phyloP scores from a whole-genome alignment of 208 protist species.

The Sergeia podlipaevii region DNA sequence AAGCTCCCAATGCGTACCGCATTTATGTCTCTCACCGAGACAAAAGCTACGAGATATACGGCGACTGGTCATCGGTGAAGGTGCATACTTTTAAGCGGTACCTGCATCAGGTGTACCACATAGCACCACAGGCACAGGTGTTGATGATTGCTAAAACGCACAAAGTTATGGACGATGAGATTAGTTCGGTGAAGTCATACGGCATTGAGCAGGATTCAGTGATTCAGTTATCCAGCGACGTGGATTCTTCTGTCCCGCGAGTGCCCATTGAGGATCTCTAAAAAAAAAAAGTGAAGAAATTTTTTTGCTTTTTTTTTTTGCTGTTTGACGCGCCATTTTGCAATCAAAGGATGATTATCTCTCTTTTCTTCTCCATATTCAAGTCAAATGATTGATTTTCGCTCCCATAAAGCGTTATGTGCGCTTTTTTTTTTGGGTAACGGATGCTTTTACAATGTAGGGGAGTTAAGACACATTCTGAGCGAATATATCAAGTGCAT shows the following conservation, averaged over 20 bases:
- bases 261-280: slow-evolving; percentile 65
- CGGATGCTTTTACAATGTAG: no score
- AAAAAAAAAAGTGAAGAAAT: slow-evolving; percentile 12
- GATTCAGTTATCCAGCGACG: slow-evolving; percentile 56
- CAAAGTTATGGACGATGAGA: slow-evolving; percentile 75
- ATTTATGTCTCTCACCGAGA: slow-evolving; percentile 76
- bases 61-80: slow-evolving; percentile 77
- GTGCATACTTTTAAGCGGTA: slow-evolving; percentile 89
- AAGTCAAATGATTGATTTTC: no score
- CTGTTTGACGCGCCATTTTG: no score
- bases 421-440: no score
- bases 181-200: slow-evolving; percentile 64
- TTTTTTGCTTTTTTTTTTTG: slow-evolving; percentile 7
- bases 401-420: no score
- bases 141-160: slow-evolving; percentile 41
- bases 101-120: slow-evolving; percentile 81
- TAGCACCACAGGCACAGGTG: slow-evolving; percentile 58
- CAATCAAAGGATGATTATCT: no score
- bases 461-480: no score
- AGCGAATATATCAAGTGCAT: no score
- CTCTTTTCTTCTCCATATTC: no score
- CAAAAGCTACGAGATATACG: slow-evolving; percentile 83
- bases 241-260: slow-evolving; percentile 11
- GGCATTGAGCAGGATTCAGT: slow-evolving; percentile 63
- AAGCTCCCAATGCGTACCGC: slow-evolving; percentile 76